Evolutionary conservation across 2,329 filamentous ascomycete species (phyloP).

Genomic region (Aspergillus versicolor): DNA sequence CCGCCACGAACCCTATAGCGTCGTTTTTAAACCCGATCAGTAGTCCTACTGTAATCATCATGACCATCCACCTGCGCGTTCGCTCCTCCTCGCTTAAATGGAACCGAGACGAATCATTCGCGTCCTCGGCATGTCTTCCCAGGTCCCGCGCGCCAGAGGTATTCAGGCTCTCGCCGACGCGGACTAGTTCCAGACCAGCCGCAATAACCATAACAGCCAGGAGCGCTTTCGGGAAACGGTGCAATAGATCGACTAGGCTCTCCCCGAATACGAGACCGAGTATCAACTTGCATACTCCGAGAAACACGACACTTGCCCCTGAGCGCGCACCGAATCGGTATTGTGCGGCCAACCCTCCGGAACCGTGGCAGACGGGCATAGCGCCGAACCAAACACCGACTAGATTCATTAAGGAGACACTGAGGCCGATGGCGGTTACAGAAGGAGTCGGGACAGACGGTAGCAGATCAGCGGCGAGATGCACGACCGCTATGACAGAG

Average conservation of each 20-base stretch:
- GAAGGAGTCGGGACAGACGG: conserved; percentile 67
- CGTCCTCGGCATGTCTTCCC: conserved; percentile 30
- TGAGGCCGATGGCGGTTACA: conserved; percentile 75
- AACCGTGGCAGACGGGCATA: conserved; percentile 94
- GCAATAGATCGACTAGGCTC: conserved; percentile 68
- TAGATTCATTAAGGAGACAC: conserved; percentile 81
- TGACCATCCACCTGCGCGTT: conserved; percentile 77
- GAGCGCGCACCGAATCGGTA: conserved; percentile 88
- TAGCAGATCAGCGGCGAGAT: conserved; percentile 74
- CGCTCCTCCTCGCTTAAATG: conserved; percentile 64
- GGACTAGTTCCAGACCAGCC: conserved; percentile 81
- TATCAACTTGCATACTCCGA: conserved; percentile 72
- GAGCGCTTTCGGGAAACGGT: conserved; percentile 70
- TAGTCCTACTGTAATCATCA: conserved; percentile 82
- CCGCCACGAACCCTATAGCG: conserved; percentile 79
- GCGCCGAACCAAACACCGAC: conserved; percentile 85
- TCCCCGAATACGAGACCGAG: conserved; percentile 75
- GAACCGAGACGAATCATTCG: neutral
- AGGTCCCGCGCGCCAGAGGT: conserved; percentile 65
- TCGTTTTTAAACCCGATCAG: conserved; percentile 88
- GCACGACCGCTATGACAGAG: conserved; percentile 83
- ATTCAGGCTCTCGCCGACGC: conserved; percentile 81
- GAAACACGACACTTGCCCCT: conserved; percentile 76
- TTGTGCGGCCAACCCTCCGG: conserved; percentile 85
- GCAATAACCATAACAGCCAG: conserved; percentile 88